Evolutionary conservation across 371 early-diverging fungal species (phyloP), one percentile per base, ranked within the genome.

Genomic region (Dichotomocladium elegans): DNA sequence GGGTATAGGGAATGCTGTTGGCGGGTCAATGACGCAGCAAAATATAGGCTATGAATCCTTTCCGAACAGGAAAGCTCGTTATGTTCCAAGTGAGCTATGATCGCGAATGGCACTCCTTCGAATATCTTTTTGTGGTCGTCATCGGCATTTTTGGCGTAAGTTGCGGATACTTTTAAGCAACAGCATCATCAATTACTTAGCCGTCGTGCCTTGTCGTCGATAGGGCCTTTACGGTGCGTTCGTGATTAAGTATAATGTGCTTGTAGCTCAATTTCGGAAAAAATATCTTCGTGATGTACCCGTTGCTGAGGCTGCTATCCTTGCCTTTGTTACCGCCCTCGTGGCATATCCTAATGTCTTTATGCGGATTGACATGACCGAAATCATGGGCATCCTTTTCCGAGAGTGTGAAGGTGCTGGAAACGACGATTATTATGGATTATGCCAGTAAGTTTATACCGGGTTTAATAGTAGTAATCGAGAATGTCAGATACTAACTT

Each of bases 41-140:
- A 14, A 3, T 10, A 24, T 61, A 81, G 79, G 78, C 89, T 11
- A 87, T 92, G 72, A 89, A 96, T 64, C 98, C 96, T 9, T 94
- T 95, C 57, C 81, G 96, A 40, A 89, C 92, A 1, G 98, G 96
- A 17, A 94, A 95, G 68, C 75, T 94, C 14, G 96, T 97, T 51
- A 77, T 93, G 70, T 97, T 95, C 69, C 94, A 96, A 69, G 96
- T 94, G n/a, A 83, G 87, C 4, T 94, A 96, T 61, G 84, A 88
- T 55, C 76, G 89, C 30, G 89, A 87, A 41, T 98, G 95, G 91
- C 88, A 91, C 50, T 76, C 85, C 51, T 95, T 96, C 66, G 99
- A 89, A 53, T 63, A 90, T 53, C 41, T 85, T 12, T 89, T 91
- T 48, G 96, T 93, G 58, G 57, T 89, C 17, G 42, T 96, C 4